phyloP scores from a whole-genome alignment of 1,284 basidiomycete species.

The Ustilago xerochloae region DNA sequence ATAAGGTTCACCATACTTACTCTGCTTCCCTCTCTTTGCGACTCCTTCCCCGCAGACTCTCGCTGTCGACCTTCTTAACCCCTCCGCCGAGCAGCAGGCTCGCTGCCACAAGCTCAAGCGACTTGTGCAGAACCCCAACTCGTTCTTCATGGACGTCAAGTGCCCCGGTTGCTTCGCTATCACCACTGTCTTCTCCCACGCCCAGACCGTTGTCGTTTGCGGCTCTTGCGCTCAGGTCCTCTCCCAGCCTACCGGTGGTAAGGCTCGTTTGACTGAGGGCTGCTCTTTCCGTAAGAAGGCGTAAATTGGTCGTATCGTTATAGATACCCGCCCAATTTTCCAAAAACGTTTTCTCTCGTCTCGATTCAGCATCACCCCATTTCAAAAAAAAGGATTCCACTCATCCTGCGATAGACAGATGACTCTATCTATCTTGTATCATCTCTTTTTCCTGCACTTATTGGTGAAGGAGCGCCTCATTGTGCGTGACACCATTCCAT shows the following conservation, averaged over 20 bases:
- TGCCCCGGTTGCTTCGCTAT: conserved; percentile 96
- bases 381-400: conserved; percentile 16
- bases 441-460: conserved; percentile 13
- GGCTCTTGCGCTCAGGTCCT: conserved; percentile 92
- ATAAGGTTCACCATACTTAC: conserved; percentile 4
- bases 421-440: too few relatives aligned
- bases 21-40: not conserved
- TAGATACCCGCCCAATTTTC: not conserved
- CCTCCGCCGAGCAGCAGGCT: conserved; percentile 81
- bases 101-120: conserved; percentile 94
- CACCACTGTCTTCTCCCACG: conserved; percentile 94
- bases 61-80: conserved; percentile 98
- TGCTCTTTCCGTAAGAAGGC: conserved; percentile 66
- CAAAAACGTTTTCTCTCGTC: conserved; percentile 4
- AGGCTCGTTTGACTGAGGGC: conserved; percentile 94
- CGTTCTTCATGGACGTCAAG: conserved; percentile 99
- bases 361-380: conserved; percentile 11
- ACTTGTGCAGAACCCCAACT: conserved; percentile 83
- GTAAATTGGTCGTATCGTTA: conserved; percentile 33
- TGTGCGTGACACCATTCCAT: too few relatives aligned
- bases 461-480: not conserved
- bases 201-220: conserved; percentile 92
- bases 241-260: conserved; percentile 99
- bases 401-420: not conserved
- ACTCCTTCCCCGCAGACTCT: conserved; percentile 77